A percentile compares a stretch with the other conserved stretches of the same genome.
phyloP scores from a whole-genome alignment of 2,329 filamentous ascomycete species.

The Pseudogymnoascus sp. region DNA sequence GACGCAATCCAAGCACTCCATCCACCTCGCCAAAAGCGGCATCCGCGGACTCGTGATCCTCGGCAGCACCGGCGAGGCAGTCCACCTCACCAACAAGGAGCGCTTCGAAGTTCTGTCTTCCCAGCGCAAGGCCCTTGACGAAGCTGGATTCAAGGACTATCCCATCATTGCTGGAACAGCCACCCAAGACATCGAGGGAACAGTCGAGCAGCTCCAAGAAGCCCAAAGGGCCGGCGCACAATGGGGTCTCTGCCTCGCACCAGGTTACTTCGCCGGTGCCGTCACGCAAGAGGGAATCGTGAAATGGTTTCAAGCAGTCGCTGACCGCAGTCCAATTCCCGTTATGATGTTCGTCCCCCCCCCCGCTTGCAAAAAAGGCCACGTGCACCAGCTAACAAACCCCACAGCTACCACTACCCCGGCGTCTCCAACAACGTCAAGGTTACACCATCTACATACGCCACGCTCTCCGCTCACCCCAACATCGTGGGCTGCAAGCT shows the following conservation, averaged over 20 bases:
- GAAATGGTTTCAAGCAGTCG: slow-evolving; percentile 55
- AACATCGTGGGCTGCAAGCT: slow-evolving; percentile 66
- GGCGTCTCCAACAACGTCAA: slow-evolving; percentile 60
- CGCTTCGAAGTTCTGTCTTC: slow-evolving; percentile 47
- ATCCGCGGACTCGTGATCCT: slow-evolving; percentile 55
- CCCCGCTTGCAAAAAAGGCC: neutral
- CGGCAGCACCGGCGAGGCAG: slow-evolving; percentile 57
- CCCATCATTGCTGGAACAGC: slow-evolving; percentile 54
- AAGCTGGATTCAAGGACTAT: slow-evolving; percentile 49
- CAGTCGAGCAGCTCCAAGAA: slow-evolving; percentile 41
- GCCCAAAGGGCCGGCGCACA: slow-evolving; percentile 51
- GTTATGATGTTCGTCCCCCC: slow-evolving; percentile 44
- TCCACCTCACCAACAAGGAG: slow-evolving; percentile 51
- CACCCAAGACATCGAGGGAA: slow-evolving; percentile 49
- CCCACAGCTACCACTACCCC: slow-evolving; percentile 46
- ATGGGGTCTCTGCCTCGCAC: slow-evolving; percentile 56
- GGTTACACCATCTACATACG: slow-evolving; percentile 51
- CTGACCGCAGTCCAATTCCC: slow-evolving; percentile 51
- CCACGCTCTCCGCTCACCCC: slow-evolving; percentile 48
- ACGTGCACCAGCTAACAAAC: neutral
- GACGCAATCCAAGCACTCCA: slow-evolving; percentile 49
- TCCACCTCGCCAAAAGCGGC: slow-evolving; percentile 53
- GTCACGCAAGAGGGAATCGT: slow-evolving; percentile 51
- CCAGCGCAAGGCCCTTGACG: slow-evolving; percentile 47
- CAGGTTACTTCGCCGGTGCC: slow-evolving; percentile 56